Evolutionary conservation across 164 flowering plant genomes (phyloP).

Genomic region (Nymphaea thermarum): DNA sequence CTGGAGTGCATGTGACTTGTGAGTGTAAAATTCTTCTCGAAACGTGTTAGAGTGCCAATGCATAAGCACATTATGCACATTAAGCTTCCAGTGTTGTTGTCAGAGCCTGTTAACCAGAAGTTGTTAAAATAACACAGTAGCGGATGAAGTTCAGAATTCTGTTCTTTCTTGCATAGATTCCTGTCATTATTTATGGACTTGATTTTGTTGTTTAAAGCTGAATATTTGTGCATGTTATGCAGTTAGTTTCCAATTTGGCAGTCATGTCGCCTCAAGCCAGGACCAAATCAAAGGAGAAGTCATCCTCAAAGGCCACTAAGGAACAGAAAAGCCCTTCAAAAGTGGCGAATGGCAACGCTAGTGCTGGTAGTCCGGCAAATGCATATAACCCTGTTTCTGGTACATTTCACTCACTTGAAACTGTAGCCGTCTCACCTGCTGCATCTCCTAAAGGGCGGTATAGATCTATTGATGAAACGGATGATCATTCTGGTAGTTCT

Average conservation of each 20-base stretch:
- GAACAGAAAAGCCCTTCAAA: slow-evolving; percentile 61
- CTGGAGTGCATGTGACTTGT: no score
- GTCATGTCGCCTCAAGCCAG: slow-evolving; percentile 77
- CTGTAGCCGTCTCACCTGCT: slow-evolving; percentile 26
- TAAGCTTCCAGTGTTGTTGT: no score
- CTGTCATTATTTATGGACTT: neutral
- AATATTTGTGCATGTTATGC: neutral
- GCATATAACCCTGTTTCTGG: slow-evolving; percentile 74
- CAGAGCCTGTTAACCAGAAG: no score
- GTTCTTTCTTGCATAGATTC: neutral
- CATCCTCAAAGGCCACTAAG: slow-evolving; percentile 35
- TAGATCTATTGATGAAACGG: slow-evolving; percentile 64
- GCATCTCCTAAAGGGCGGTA: slow-evolving; percentile 45
- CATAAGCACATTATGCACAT: no score
- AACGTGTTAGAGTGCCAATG: no score
- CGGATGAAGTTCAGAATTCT: no score
- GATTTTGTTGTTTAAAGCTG: neutral
- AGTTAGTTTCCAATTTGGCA: neutral
- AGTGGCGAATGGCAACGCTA: slow-evolving; percentile 32
- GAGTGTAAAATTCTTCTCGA: no score
- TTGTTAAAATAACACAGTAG: no score
- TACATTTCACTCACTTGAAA: slow-evolving; percentile 71
- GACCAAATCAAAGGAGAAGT: slow-evolving; percentile 68
- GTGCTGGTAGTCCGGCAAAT: slow-evolving; percentile 42
- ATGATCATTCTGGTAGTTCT: slow-evolving; percentile 53